A percentile compares a stretch with the other conserved stretches of the same genome.
These are phyloP conservation scores for Tremella mesenterica DNA, from an alignment of 768 basidiomycete species.

Conservation along the genomic window DNA sequence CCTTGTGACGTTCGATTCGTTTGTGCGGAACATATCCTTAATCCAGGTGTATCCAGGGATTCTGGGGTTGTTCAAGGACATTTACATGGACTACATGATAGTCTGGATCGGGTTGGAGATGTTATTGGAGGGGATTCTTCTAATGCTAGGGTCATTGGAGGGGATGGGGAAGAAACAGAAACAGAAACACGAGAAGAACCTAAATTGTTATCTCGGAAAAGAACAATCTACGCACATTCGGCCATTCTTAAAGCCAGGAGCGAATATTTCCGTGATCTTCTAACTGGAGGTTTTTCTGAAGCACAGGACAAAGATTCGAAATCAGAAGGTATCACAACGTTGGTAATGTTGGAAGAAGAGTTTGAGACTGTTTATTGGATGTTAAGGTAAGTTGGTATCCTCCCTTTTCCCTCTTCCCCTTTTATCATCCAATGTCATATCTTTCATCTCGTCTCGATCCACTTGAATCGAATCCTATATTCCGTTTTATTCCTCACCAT, in stretches of 20 bases:
- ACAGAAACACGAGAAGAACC: not conserved
- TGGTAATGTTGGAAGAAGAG: conserved; percentile 70
- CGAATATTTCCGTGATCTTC: conserved; percentile 69
- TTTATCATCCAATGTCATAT: conserved; percentile 62
- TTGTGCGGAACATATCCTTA: conserved; percentile 53
- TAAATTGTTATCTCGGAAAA: conserved; percentile 56
- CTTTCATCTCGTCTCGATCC: conserved; percentile 61
- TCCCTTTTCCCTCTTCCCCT: conserved; percentile 62
- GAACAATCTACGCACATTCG: conserved; percentile 67
- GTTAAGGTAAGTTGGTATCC: conserved; percentile 55
- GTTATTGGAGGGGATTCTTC: conserved; percentile 48
- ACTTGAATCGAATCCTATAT: conserved; percentile 51
- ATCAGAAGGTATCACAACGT: conserved; percentile 53
- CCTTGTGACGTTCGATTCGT: conserved; percentile 71
- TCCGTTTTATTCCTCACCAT: too few relatives aligned
- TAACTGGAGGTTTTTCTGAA: conserved; percentile 64
- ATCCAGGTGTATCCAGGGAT: conserved; percentile 33
- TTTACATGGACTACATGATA: too few relatives aligned
- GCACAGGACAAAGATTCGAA: conserved; percentile 32
- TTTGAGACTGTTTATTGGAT: conserved; percentile 73
- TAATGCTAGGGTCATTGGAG: conserved; percentile 1
- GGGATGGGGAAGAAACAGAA: not conserved
- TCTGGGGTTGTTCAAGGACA: too few relatives aligned
- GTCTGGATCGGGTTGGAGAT: too few relatives aligned
- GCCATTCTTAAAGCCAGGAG: conserved; percentile 66